Evolutionary conservation across 2,329 filamentous ascomycete species (phyloP).

Genomic region (Thelonectria blattea): DNA sequence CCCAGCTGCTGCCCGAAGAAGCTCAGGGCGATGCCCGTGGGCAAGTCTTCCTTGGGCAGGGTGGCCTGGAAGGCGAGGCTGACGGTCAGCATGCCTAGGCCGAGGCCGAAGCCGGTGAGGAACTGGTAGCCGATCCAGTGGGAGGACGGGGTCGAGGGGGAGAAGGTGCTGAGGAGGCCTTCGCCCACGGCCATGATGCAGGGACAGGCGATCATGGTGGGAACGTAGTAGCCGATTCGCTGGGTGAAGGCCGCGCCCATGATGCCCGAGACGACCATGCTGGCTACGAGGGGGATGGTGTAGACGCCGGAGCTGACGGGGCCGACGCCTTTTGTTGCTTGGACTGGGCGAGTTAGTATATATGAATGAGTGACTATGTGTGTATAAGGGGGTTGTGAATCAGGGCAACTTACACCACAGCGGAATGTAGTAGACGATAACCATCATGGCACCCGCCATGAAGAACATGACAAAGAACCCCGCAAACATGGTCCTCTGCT

Average conservation of each 20-base stretch:
- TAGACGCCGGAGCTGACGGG: slow-evolving; percentile 63
- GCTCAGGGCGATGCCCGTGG: slow-evolving; percentile 60
- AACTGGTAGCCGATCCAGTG: slow-evolving; percentile 68
- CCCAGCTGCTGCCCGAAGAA: slow-evolving; percentile 67
- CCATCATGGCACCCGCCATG: slow-evolving; percentile 57
- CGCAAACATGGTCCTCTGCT: slow-evolving; percentile 59
- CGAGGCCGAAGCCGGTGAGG: slow-evolving; percentile 63
- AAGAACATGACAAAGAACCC: slow-evolving; percentile 55
- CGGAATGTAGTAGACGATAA: slow-evolving; percentile 60
- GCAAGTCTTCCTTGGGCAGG: slow-evolving; percentile 57
- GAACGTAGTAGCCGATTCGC: slow-evolving; percentile 65
- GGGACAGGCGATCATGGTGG: slow-evolving; percentile 59
- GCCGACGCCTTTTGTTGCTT: slow-evolving; percentile 59
- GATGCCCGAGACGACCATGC: slow-evolving; percentile 59
- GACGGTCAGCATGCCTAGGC: slow-evolving; percentile 63
- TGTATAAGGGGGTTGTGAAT: background rate
- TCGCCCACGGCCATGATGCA: slow-evolving; percentile 58
- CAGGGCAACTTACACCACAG: slow-evolving; percentile 56
- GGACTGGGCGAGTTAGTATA: slow-evolving; percentile 49
- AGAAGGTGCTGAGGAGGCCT: slow-evolving; percentile 64
- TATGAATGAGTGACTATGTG: background rate
- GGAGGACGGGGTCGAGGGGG: slow-evolving; percentile 50
- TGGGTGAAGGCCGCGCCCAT: slow-evolving; percentile 56
- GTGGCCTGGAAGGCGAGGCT: slow-evolving; percentile 63
- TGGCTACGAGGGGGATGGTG: slow-evolving; percentile 62